Evolutionary conservation across 768 basidiomycete species (phyloP).

Genomic region (Auricularia sp.): DNA sequence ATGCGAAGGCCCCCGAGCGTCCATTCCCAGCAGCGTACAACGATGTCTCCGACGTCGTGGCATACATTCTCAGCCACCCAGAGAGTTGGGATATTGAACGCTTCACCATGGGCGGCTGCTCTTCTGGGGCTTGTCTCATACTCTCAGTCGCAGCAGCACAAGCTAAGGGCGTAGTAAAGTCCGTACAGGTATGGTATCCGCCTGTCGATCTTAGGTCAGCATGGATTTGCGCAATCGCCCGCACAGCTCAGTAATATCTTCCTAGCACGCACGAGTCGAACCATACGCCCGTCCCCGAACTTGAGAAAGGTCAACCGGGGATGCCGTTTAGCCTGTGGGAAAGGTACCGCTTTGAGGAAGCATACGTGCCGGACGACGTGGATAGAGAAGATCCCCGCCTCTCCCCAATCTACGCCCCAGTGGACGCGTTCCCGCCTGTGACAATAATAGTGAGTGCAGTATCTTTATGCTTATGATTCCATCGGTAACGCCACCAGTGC

Average conservation of each 20-base stretch:
- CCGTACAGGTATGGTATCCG: background rate
- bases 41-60: background rate
- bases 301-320: background rate
- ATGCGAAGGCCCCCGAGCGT: slow-evolving; percentile 5
- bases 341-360: background rate
- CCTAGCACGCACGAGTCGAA: background rate
- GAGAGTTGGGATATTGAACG: background rate
- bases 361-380: background rate
- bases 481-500: background rate
- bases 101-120: slow-evolving; percentile 3
- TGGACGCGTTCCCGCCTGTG: background rate
- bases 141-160: background rate
- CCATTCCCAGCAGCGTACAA: slow-evolving; percentile 4
- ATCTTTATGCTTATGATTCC: too few relatives aligned
- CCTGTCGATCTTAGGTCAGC: background rate
- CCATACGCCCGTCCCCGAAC: background rate
- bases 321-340: background rate
- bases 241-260: too few relatives aligned
- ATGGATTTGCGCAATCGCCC: too few relatives aligned
- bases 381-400: background rate
- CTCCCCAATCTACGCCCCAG: background rate
- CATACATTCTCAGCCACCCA: background rate
- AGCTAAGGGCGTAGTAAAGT: background rate
- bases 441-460: background rate
- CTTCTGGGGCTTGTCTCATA: background rate